phyloP scores from a whole-genome alignment of 2,329 filamentous ascomycete species.

The Cladosporium sp. region DNA sequence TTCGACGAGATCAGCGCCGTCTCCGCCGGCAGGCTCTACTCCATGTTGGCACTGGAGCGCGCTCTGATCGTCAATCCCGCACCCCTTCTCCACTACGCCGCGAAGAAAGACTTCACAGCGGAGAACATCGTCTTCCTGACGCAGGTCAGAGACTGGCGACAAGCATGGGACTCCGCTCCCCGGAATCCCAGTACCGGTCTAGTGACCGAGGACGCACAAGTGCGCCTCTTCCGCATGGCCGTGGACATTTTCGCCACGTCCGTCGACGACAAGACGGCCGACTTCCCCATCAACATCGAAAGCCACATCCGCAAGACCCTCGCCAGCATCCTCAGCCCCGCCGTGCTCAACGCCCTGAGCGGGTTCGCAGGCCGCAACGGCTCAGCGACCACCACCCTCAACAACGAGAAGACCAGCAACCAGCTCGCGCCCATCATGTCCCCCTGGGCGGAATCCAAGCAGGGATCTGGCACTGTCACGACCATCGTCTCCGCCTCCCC shows the following conservation, averaged over 20 bases:
- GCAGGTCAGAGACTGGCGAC: slow-evolving; percentile 47
- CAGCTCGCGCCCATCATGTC: too few relatives aligned
- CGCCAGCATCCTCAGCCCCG: slow-evolving; percentile 49
- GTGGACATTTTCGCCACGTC: slow-evolving; percentile 60
- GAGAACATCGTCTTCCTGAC: slow-evolving; percentile 67
- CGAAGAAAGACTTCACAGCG: slow-evolving; percentile 63
- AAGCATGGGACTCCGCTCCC: slow-evolving; percentile 17
- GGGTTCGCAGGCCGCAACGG: slow-evolving; percentile 6
- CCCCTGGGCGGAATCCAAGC: slow-evolving; percentile 5
- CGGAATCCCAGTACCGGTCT: slow-evolving; percentile 11
- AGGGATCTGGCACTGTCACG: background rate
- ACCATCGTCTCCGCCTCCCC: background rate
- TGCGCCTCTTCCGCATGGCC: slow-evolving; percentile 51
- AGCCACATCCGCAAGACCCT: slow-evolving; percentile 53
- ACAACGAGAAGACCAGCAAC: too few relatives aligned
- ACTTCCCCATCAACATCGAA: slow-evolving; percentile 65
- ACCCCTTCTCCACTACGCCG: slow-evolving; percentile 61
- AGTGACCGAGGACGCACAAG: slow-evolving; percentile 17
- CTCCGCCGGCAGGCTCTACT: slow-evolving; percentile 38
- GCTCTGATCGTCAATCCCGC: slow-evolving; percentile 56
- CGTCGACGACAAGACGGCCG: slow-evolving; percentile 57
- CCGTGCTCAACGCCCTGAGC: slow-evolving; percentile 11
- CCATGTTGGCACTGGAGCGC: slow-evolving; percentile 60
- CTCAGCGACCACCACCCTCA: too few relatives aligned
- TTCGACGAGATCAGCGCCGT: slow-evolving; percentile 1